These are phyloP conservation scores for Euphorbia peplus DNA, from an alignment of 345 rosid species.

Conservation along the genomic window DNA sequence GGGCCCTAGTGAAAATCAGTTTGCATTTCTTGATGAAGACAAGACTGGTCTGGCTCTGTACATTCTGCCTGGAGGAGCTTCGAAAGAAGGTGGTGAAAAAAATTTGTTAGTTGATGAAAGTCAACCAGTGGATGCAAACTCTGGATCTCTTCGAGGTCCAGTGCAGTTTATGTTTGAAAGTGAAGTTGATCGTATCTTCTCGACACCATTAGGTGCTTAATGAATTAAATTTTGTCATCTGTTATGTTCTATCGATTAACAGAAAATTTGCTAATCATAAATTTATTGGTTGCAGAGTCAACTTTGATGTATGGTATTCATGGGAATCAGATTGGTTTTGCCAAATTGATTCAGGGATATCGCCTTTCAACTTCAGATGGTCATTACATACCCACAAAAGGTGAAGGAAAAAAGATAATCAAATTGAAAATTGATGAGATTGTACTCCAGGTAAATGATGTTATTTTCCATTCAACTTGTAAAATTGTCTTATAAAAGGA, in stretches of 20 bases:
- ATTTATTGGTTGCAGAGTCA: conserved; percentile 60
- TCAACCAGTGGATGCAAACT: conserved; percentile 53
- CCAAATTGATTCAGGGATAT: conserved; percentile 82
- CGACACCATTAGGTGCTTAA: conserved; percentile 86
- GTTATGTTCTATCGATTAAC: conserved; percentile 14
- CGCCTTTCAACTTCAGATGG: conserved; percentile 71
- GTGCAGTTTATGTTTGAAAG: conserved; percentile 82
- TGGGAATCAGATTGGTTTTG: conserved; percentile 78
- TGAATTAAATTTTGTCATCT: conserved; percentile 21
- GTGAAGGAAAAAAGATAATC: conserved; percentile 79
- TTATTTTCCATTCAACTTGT: background rate
- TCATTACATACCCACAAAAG: conserved; percentile 74
- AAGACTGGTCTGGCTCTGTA: conserved; percentile 76
- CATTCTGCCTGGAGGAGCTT: conserved; percentile 63
- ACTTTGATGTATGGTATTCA: conserved; percentile 85
- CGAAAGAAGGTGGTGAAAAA: conserved; percentile 55
- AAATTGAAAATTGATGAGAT: conserved; percentile 80
- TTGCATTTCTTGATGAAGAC: conserved; percentile 92
- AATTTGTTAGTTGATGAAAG: conserved; percentile 53
- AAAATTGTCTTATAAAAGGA: background rate
- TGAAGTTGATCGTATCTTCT: conserved; percentile 85
- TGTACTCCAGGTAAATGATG: conserved; percentile 71
- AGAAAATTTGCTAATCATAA: conserved; percentile 27
- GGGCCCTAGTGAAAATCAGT: conserved; percentile 79
- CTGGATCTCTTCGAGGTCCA: conserved; percentile 72